Percentiles rank a stretch among this genome's conserved stretches.
Conservation (phyloP, 192 early-diverging fungal genomes). For the Backusella parvicylindrica region DNA sequence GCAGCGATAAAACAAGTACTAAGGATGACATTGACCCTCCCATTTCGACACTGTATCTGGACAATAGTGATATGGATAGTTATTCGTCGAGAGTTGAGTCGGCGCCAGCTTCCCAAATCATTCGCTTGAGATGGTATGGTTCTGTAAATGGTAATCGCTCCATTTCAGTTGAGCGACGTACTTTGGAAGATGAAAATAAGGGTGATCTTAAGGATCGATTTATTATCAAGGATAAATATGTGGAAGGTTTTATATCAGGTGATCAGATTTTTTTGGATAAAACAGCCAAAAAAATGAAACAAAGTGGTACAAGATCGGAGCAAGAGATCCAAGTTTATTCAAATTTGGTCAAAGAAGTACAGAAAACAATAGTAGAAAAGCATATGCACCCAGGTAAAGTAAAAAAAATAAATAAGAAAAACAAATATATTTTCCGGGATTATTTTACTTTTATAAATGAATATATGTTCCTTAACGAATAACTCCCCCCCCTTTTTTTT, state of each 20-base stretch:
- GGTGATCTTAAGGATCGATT: constrained; percentile 91
- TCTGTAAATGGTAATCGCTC: constrained; percentile 10
- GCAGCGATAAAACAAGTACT: constrained; percentile 34
- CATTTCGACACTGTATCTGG: constrained; percentile 90
- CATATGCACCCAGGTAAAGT: constrained; percentile 66
- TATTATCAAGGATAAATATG: constrained; percentile 88
- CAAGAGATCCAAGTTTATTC: constrained; percentile 71
- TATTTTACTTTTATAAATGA: neutral
- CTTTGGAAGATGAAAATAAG: constrained; percentile 77
- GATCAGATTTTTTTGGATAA: constrained; percentile 64
- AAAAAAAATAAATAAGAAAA: neutral
- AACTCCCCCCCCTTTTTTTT: neutral
- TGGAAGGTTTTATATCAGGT: constrained; percentile 81
- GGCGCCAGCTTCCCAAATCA: constrained; percentile 80
- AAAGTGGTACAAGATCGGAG: constrained; percentile 65
- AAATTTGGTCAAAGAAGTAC: constrained; percentile 70
- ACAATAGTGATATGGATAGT: constrained; percentile 83
- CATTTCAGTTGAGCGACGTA: constrained; percentile 54
- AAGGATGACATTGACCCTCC: constrained; percentile 69
- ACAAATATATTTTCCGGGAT: neutral
- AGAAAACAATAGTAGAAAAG: constrained; percentile 60
- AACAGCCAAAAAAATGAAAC: constrained; percentile 71
- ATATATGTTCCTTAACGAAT: neutral
- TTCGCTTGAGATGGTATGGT: constrained; percentile 95
- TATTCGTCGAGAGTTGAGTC: constrained; percentile 85